A percentile compares a stretch with the other conserved stretches of the same genome.
phyloP scores from a whole-genome alignment of 1,284 basidiomycete genomes.

The Leccinum cinnamomeum region DNA sequence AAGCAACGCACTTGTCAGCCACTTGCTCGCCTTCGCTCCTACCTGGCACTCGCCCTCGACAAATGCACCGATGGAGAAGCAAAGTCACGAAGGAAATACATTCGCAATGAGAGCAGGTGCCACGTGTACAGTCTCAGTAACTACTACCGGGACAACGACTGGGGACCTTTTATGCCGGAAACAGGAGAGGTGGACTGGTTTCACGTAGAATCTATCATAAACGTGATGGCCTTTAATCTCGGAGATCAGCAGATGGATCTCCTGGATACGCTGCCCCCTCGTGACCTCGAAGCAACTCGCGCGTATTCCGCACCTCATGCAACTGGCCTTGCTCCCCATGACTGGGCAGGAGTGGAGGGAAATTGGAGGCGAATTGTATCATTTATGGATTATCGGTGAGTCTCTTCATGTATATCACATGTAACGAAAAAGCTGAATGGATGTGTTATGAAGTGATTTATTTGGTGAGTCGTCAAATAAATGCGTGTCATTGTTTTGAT shows the following conservation, averaged over 20 bases:
- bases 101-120: constrained; percentile 50
- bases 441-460: constrained; percentile 45
- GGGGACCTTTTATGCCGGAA: constrained; percentile 52
- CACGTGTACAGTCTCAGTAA: constrained; percentile 65
- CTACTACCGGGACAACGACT: constrained; percentile 48
- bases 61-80: constrained; percentile 30
- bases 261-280: constrained; percentile 45
- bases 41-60: constrained; percentile 44
- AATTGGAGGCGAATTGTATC: constrained; percentile 68
- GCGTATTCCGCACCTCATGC: constrained; percentile 52
- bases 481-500: constrained; percentile 5
- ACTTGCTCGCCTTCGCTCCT: constrained; percentile 39
- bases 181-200: constrained; percentile 54
- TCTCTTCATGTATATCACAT: not conserved
- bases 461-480: constrained; percentile 43
- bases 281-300: constrained; percentile 49
- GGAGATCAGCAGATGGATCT: constrained; percentile 44
- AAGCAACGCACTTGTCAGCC: constrained; percentile 28
- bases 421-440: constrained; percentile 1
- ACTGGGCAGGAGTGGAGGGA: constrained; percentile 73
- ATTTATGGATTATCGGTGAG: constrained; percentile 74
- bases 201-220: constrained; percentile 57
- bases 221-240: constrained; percentile 59
- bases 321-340: constrained; percentile 35
- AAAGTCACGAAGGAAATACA: constrained; percentile 29